phyloP scores from a whole-genome alignment of 495 filamentous ascomycete genomes.

The Trichodelitschia bisporula region DNA sequence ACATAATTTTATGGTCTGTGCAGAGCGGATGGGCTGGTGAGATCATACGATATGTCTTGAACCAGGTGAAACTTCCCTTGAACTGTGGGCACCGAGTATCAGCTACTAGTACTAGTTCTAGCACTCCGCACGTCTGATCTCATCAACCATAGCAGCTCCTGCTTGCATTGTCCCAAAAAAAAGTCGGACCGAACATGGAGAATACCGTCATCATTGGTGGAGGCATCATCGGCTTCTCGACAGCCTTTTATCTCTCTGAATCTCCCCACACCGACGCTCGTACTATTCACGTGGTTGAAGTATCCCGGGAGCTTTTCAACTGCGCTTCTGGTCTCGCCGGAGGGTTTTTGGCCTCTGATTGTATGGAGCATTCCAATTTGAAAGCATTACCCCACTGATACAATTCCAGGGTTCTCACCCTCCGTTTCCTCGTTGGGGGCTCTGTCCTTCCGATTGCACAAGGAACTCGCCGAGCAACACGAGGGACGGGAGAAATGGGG shows the following conservation, averaged over 20 bases:
- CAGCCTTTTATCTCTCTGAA: conserved; percentile 47
- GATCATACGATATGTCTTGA: too few relatives aligned
- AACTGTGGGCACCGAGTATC: too few relatives aligned
- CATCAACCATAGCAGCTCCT: too few relatives aligned
- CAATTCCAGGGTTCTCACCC: conserved; percentile 15
- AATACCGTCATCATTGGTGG: conserved; percentile 48
- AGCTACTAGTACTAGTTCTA: too few relatives aligned
- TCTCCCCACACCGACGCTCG: conserved; percentile 21
- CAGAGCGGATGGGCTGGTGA: too few relatives aligned
- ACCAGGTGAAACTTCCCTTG: too few relatives aligned
- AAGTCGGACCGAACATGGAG: too few relatives aligned
- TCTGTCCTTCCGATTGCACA: conserved; percentile 46
- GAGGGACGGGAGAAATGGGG: conserved; percentile 40
- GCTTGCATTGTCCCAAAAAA: too few relatives aligned
- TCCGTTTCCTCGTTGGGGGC: conserved; percentile 29
- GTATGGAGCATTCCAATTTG: conserved; percentile 22
- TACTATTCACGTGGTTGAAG: conserved; percentile 45
- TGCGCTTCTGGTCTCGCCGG: conserved; percentile 49
- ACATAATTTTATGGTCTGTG: too few relatives aligned
- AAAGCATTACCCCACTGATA: conserved; percentile 1
- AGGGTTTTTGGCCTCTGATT: conserved; percentile 53
- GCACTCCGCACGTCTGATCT: too few relatives aligned
- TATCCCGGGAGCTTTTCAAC: conserved; percentile 36
- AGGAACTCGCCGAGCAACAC: conserved; percentile 28
- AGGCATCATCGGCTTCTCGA: conserved; percentile 59